phyloP scores from a whole-genome alignment of 2,329 filamentous ascomycete species.

The Atkinsonella texensis region DNA sequence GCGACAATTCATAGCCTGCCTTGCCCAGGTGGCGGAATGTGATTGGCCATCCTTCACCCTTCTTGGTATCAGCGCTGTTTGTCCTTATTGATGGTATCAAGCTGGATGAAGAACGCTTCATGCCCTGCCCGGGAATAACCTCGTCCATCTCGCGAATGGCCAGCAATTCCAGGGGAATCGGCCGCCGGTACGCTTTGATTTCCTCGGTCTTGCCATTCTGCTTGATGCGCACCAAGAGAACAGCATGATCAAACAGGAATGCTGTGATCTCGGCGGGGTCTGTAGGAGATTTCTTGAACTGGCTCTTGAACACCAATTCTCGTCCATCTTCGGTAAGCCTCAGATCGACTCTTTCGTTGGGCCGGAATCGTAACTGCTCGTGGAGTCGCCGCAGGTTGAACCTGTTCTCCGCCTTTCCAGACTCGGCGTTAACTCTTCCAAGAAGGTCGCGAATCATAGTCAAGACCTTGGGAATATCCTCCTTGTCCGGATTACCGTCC shows the following conservation, averaged over 20 bases:
- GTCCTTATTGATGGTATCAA: constrained; percentile 49
- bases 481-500: constrained; percentile 77
- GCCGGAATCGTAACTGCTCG: constrained; percentile 79
- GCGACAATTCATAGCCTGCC: constrained; percentile 82
- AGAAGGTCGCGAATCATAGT: constrained; percentile 77
- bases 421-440: constrained; percentile 82
- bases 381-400: constrained; percentile 92
- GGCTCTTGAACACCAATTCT: constrained; percentile 87
- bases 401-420: constrained; percentile 92
- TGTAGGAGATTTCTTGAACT: constrained; percentile 82
- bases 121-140: constrained; percentile 68
- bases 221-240: constrained; percentile 84
- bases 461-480: constrained; percentile 85
- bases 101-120: constrained; percentile 82
- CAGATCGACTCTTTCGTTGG: constrained; percentile 82
- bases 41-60: constrained; percentile 74
- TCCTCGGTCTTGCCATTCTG: constrained; percentile 88
- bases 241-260: constrained; percentile 92
- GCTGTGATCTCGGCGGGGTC: constrained; percentile 85
- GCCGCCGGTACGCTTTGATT: constrained; percentile 84
- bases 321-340: constrained; percentile 89
- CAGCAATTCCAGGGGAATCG: constrained; percentile 85
- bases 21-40: constrained; percentile 95
- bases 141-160: constrained; percentile 97
- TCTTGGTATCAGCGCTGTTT: constrained; percentile 41